Conservation (phyloP, 1,139 yeast genomes). For the Suhomyces wounanorum region DNA sequence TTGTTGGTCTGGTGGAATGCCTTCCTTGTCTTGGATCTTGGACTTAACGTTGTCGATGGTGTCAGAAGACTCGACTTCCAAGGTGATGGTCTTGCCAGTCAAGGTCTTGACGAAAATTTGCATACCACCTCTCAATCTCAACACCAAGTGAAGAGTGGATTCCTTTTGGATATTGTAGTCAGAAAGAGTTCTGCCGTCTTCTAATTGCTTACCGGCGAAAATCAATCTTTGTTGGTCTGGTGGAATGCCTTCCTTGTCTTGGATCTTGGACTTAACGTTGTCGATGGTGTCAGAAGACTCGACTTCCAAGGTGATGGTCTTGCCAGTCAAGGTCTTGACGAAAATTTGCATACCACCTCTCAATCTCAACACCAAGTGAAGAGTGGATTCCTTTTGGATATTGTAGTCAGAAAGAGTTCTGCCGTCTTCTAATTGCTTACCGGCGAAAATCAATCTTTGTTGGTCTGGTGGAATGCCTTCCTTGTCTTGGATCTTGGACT, state of each 20-base stretch:
- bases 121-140: conserved; percentile 93
- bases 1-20: conserved; percentile 94
- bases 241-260: conserved; percentile 94
- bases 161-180: conserved; percentile 96
- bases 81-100: conserved; percentile 89
- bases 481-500: conserved; percentile 55
- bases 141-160: conserved; percentile 83
- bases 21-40: conserved; percentile 93
- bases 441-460: conserved; percentile 58
- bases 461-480: conserved; percentile 58
- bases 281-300: conserved; percentile 94
- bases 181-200: conserved; percentile 88
- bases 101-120: conserved; percentile 58
- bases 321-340: conserved; percentile 86
- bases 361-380: conserved; percentile 33
- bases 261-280: conserved; percentile 91
- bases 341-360: conserved; percentile 41
- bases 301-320: conserved; percentile 91
- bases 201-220: conserved; percentile 93
- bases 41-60: conserved; percentile 92
- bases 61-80: conserved; percentile 93
- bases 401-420: conserved; percentile 66
- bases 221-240: conserved; percentile 94
- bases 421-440: conserved; percentile 66
- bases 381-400: conserved; percentile 65